Evolutionary conservation across 2,329 filamentous ascomycete species (phyloP), one percentile per base, ranked within the genome.

Genomic region (Botrytis deweyae): DNA sequence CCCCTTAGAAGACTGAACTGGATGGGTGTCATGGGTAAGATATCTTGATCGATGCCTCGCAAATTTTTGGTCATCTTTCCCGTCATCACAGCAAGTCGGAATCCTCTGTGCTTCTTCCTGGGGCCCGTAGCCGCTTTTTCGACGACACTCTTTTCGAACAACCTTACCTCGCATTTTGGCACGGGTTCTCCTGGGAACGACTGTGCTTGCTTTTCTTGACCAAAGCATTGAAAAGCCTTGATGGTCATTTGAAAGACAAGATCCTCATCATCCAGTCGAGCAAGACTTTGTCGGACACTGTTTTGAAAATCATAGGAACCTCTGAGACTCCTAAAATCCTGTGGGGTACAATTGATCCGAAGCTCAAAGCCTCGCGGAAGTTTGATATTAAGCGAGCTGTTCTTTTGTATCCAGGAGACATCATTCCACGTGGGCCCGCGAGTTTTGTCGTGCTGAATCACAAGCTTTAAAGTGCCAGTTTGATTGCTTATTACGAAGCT

Each of bases 231-330:
- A 76, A 97, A 93, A 40, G 91, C 88, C 63, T 89, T 89, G 14
- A 97, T 84, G 1, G 88, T 90, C 12, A 89, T 87, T 78, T 91
- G 89, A 80, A 93, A 94, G 3, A 92, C 86, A 73, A 92, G 82
- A 3, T 85, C 85, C 82, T 98, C 95, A 70, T 93, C 92, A 44
- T 86, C 85, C 59, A 89, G 88, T 10, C 90, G 89, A 52, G 89
- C 89, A 61, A 97, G 85, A 70, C 89, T 92, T 40, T 87, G 86
- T 79, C 94, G 91, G 3, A 95, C 89, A 78, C 92, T 93, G 76
- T 88, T 88, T 40, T 92, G 93, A 81, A 97, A 95, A 74, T 97
- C 93, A 77, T 94, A 93, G 82, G 97, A 93, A 78, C 90, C 92
- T 89, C 91, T 95, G 18, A 97, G 83, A 76, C 88, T 90, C 75